phyloP scores from a whole-genome alignment of 805 yeast genomes.

The Lipomyces kockii region DNA sequence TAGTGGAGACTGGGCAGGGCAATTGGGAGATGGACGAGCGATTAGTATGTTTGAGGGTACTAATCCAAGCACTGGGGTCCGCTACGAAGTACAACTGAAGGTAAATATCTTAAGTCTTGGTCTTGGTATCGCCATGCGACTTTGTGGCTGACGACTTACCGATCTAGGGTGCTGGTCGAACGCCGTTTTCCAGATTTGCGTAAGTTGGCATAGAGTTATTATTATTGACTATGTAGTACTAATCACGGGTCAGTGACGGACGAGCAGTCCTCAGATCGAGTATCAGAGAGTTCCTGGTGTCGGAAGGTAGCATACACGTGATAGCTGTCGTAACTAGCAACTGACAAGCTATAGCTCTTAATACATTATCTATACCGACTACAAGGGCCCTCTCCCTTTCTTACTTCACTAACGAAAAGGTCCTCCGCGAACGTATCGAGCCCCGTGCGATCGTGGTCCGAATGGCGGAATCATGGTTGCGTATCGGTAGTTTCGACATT shows the following conservation, averaged over 20 bases:
- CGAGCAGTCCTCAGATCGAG: conserved; percentile 89
- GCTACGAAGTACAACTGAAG: conserved; percentile 73
- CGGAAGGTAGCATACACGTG: conserved; percentile 57
- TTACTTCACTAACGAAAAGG: conserved; percentile 72
- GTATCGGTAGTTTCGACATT: conserved; percentile 87
- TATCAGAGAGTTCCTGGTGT: conserved; percentile 82
- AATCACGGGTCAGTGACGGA: conserved; percentile 61
- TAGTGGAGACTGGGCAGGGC: conserved; percentile 91
- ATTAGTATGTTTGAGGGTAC: conserved; percentile 75
- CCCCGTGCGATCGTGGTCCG: conserved; percentile 84
- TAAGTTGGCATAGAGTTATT: conserved; percentile 5
- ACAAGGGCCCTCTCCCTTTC: conserved; percentile 81
- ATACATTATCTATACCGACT: conserved; percentile 83
- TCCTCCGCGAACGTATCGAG: conserved; percentile 69
- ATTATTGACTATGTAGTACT: neutral
- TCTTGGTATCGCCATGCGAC: too few relatives aligned
- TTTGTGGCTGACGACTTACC: neutral
- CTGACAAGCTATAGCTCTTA: conserved; percentile 44
- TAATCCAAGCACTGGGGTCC: conserved; percentile 49
- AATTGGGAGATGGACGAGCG: conserved; percentile 94
- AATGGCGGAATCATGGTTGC: conserved; percentile 82
- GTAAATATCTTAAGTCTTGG: conserved; percentile 1
- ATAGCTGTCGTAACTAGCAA: neutral
- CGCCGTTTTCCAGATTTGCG: conserved; percentile 93
- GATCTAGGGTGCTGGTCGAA: conserved; percentile 78